Base-by-base conservation (phyloP, 2,329 filamentous ascomycete genomes). In the Colletotrichum lini region DNA sequence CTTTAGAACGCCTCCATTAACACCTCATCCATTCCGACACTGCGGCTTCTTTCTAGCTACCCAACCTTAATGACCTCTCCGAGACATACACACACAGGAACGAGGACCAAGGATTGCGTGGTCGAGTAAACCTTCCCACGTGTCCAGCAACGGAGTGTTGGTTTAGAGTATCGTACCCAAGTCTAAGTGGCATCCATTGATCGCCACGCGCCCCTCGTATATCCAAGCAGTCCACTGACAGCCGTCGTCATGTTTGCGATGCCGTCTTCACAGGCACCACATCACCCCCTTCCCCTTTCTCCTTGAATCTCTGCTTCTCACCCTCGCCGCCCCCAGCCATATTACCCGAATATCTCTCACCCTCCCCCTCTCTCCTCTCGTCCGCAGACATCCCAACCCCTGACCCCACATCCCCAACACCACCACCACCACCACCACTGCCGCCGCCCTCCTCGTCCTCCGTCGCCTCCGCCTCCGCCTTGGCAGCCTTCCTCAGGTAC, bases 401-500 rank as follows among this genome's bases (percentile, higher is more conserved):
- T 8, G 53, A 42, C 3, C 16, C 59, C 5, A 40, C 54, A n/a
- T 3, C 30, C 30, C 30, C 30, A 30, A 30, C 6, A 30, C 30
- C 7, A 30, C 7, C 7, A 30, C 30, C 30, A 3, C 45, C 45
- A 2, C 8, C n/a, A n/a, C n/a, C n/a, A n/a, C n/a, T 13, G 9
- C n/a, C 38, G 2, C 18, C 57, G 7, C 15, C 58, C 53, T 68
- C 65, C n/a, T 68, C 68, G 15, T 71, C 68, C 64, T 67, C 64
- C 10, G 57, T 67, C 38, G 35, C 65, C 61, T 79, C 78, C 5
- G 65, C 61, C 2, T 61, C 70, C 5, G 68, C 69, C 73, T 80
- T 80, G 16, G 47, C 61, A n/a, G 65, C 71, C 65, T 77, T 77
- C 49, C 76, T 74, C 52, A 87, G 74, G 73, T 85, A 87, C 80